Evolutionary conservation across 2,329 filamentous ascomycete genomes (phyloP).

Genomic region (Byssothecium circinans): DNA sequence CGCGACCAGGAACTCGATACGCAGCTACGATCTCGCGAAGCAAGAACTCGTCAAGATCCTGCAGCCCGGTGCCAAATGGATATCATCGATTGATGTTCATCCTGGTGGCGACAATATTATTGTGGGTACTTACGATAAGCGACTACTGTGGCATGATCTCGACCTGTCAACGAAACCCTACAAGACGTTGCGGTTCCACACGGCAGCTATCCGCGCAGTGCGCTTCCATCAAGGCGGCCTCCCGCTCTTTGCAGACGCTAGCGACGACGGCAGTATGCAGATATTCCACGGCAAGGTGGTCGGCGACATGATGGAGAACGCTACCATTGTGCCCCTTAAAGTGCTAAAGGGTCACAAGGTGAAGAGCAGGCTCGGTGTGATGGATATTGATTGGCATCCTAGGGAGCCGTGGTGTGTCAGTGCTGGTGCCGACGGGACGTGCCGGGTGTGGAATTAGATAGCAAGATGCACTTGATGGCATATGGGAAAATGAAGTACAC

Average conservation of each 20-base stretch:
- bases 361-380: constrained; percentile 79
- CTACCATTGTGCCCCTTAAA: constrained; percentile 94
- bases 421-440: constrained; percentile 90
- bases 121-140: constrained; percentile 90
- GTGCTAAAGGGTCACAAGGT: constrained; percentile 89
- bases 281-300: constrained; percentile 97
- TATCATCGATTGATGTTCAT: constrained; percentile 91
- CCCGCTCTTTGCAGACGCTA: constrained; percentile 91
- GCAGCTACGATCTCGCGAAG: constrained; percentile 88
- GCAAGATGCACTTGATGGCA: constrained; percentile 2
- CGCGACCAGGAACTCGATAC: constrained; percentile 89
- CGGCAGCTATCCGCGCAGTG: constrained; percentile 86
- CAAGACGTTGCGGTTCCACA: constrained; percentile 95
- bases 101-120: constrained; percentile 91
- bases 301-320: constrained; percentile 92
- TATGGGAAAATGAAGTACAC: constrained; percentile 3
- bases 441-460: constrained; percentile 74
- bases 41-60: constrained; percentile 92
- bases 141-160: constrained; percentile 94
- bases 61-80: constrained; percentile 91
- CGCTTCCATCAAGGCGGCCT: constrained; percentile 77
- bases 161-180: constrained; percentile 89
- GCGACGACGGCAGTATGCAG: constrained; percentile 91
- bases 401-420: constrained; percentile 91
- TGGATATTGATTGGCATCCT: constrained; percentile 96